Evolutionary conservation across 2,329 filamentous ascomycete species (phyloP), one percentile per base, ranked within the genome.

Genomic region (Lecanoromycetidae sp.): DNA sequence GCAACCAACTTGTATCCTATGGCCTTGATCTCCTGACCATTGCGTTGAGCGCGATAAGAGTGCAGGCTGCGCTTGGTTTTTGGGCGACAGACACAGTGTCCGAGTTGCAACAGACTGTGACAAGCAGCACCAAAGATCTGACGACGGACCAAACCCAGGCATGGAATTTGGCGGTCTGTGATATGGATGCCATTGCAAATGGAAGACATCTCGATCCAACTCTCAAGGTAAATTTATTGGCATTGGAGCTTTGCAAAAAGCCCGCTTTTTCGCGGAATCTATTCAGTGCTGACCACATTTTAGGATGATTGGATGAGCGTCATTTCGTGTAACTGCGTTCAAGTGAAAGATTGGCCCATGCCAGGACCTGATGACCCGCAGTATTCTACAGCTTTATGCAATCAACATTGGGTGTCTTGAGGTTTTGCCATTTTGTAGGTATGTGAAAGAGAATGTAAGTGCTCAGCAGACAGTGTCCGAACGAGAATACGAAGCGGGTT

Each of bases 91-190:
- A 35, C 2, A 25, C 22, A 15, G 20, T 17, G 22, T 0, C 2
- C 3, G 27, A 13, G 3, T 23, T 30, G 10, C 4, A 8, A 10
- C 12, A 12, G 1, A 19, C 26, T 15, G 20, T 44, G 15, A 3
- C 19, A 1, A 19, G 3, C 13, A 33, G 35, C 20, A 32, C 25
- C 12, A 5, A 15, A 5, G 25, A 35, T 44, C 12, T 35, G 20
- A 15, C 27, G 17, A 3, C 35, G 15, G 41, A 44, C 22, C 27
- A 44, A 17, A 3, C 35, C 13, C n/a, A 17, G 13, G 15, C 20
- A 19, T 44, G 41, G 41, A 44, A 44, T 22, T 19, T 44, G 30
- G 26, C 41, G 10, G 30, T 44, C 27, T 44, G 41, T 15, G 30
- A 44, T 13, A 9, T 36, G 2, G 29, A 44, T 44, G 20, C 15